Conservation (phyloP, 352 stramenopile genomes). For the Phytophthora litchii region DNA sequence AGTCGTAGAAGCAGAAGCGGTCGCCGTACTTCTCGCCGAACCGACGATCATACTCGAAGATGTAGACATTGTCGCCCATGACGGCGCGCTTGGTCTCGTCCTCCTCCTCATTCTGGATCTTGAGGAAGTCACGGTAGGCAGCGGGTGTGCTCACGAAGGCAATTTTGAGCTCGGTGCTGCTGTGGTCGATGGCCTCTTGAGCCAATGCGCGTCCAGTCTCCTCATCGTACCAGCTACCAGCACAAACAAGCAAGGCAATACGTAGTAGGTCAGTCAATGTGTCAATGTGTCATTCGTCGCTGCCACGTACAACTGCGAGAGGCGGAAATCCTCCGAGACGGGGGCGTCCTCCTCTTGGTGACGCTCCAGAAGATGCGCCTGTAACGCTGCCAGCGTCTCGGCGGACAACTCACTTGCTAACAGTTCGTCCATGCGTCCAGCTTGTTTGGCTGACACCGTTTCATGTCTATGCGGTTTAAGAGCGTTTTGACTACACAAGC, state of each 20-base stretch:
- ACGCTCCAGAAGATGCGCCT: slow-evolving; percentile 43
- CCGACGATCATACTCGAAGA: slow-evolving; percentile 58
- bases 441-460: slow-evolving; percentile 13
- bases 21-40: slow-evolving; percentile 57
- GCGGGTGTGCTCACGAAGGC: slow-evolving; percentile 58
- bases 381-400: slow-evolving; percentile 49
- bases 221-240: slow-evolving; percentile 50
- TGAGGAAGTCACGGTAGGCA: slow-evolving; percentile 45
- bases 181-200: slow-evolving; percentile 51
- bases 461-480: neutral
- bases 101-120: slow-evolving; percentile 36
- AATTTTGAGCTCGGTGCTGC: slow-evolving; percentile 41
- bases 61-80: slow-evolving; percentile 51
- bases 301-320: slow-evolving; percentile 52
- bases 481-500: slow-evolving; percentile 6
- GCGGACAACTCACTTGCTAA: slow-evolving; percentile 49
- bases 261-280: neutral
- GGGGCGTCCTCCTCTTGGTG: slow-evolving; percentile 35
- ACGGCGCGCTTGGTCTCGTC: slow-evolving; percentile 31
- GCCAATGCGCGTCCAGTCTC: slow-evolving; percentile 47
- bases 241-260: neutral
- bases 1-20: slow-evolving; percentile 59
- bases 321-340: slow-evolving; percentile 55
- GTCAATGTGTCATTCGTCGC: slow-evolving; percentile 11
- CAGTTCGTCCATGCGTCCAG: slow-evolving; percentile 40